phyloP scores from a whole-genome alignment of 306 rosid genomes.

The Parietaria judaica region DNA sequence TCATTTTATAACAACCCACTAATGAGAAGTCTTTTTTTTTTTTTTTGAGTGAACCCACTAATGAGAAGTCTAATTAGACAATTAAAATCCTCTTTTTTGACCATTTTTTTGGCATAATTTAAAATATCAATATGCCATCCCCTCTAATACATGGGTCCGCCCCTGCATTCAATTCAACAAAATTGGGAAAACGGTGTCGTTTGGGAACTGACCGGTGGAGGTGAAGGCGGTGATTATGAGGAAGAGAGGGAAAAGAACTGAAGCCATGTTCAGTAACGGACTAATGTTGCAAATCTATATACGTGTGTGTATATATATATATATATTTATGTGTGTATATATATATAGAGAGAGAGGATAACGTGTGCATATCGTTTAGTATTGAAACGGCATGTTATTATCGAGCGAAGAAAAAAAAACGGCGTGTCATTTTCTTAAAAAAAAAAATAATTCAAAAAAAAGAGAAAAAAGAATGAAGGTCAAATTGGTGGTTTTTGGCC shows the following conservation, averaged over 20 bases:
- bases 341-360: neutral
- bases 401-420: no score
- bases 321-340: neutral
- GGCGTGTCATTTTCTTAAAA: no score
- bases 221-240: constrained; percentile 27
- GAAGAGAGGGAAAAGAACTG: constrained; percentile 13
- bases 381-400: no score
- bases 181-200: neutral
- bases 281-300: neutral
- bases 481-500: no score
- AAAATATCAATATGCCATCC: no score
- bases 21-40: neutral
- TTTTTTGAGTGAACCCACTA: no score
- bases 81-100: neutral
- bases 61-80: no score
- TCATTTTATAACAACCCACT: neutral
- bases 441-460: no score
- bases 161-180: neutral
- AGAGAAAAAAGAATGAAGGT: no score
- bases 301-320: neutral
- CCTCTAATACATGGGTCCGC: no score
- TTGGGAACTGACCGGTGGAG: constrained; percentile 35
- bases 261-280: constrained; percentile 34
- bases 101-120: neutral
- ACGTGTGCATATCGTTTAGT: no score